Base-by-base conservation (phyloP, 331 rosid genomes). In the Dryas integrifolia region DNA sequence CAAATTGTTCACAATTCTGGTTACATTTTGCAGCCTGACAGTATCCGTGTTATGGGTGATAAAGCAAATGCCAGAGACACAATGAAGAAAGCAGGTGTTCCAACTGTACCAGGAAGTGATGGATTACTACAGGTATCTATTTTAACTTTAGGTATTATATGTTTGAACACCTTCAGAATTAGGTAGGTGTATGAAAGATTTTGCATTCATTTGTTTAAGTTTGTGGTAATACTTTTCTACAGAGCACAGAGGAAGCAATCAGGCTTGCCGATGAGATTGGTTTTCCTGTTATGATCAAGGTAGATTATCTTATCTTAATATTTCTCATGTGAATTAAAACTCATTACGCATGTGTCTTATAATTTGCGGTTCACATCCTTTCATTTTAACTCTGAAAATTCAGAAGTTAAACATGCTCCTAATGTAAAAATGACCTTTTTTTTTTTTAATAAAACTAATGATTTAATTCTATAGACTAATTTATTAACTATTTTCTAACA, bases 231-330 rank as follows among this genome's bases (percentile, higher is more conserved):
- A 67, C 79, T 56, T 64, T 80, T 70, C 75, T 21, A 67, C 96
- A 95, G 99, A 89, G 66, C 86, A 92, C 91, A 4, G 99, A 95
- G 78, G 99, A 95, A 87, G 99, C 81, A 72, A 75, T 95, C 72
- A 89, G 41, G 84, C 85, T 95, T 75, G 96, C 99, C 40, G 10
- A 83, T 58, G 99, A 92, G 85, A 95, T 95, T 85, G 99, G 99
- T 66, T 95, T 69, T 74, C 99, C 99, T 9, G 99, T 95, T 60
- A 91, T 95, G 99, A 95, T 92, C 84, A 95, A 92, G 96, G 99
- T 92, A 79, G 72, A 55, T 56, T 43, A 49, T 81, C 43, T 73
- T 45, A 64, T 61, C 69, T 38, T 75, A 56, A 38, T 69, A 61
- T 40, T 6, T 67, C 11, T 53, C 13, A 58, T 44, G 57, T 5